Conservation (phyloP, 176 grass and related monocot species). For the Calamus simplicifolius region DNA sequence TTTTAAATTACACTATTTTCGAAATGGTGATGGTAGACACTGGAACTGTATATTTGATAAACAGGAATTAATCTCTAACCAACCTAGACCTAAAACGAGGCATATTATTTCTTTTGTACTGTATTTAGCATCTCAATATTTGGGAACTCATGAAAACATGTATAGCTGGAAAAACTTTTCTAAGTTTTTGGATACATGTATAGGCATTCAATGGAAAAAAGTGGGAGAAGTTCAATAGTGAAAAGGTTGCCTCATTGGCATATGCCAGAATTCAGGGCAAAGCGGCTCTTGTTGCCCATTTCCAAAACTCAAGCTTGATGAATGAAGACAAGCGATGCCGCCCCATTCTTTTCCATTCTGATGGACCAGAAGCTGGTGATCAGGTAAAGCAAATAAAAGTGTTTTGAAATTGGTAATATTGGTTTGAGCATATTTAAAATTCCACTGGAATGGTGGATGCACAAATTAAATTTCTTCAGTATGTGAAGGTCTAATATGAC, state of each 20-base stretch:
- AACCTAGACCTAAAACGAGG: neutral
- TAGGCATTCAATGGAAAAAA: constrained; percentile 36
- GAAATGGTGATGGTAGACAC: neutral
- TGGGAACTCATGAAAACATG: neutral
- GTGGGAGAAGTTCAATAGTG: constrained; percentile 39
- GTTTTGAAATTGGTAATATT: neutral
- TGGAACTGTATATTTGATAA: too few relatives aligned
- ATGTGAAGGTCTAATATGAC: too few relatives aligned
- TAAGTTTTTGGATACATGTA: neutral
- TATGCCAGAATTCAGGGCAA: constrained; percentile 46
- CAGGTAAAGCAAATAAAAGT: constrained; percentile 1
- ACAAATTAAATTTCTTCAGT: neutral
- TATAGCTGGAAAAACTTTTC: neutral
- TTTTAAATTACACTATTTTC: neutral
- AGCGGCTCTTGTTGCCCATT: constrained; percentile 25
- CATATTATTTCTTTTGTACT: neutral
- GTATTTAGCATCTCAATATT: neutral
- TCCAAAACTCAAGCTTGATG: constrained; percentile 36
- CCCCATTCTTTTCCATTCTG: constrained; percentile 32
- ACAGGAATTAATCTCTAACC: neutral
- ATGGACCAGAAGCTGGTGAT: constrained; percentile 10
- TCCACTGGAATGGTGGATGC: neutral
- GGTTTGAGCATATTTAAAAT: neutral
- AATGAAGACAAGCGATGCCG: constrained; percentile 35
- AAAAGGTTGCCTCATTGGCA: constrained; percentile 39